Conservation (phyloP, 1,284 basidiomycete species). For the Ceratobasidium sp. region DNA sequence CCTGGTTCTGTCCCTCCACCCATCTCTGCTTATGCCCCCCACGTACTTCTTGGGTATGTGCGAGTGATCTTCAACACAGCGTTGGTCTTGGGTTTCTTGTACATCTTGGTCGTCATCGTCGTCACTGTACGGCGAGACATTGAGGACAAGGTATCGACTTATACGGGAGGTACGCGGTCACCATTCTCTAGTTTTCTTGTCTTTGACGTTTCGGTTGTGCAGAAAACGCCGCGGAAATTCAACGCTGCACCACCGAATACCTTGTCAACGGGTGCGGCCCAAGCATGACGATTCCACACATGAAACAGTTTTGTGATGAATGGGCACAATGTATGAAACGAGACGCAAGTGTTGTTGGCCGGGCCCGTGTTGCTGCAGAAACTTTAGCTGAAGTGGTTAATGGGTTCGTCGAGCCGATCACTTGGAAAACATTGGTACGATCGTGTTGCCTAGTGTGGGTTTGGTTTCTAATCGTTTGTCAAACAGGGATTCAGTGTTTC, state of each 20-base stretch:
- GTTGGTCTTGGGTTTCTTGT: slow-evolving; percentile 83
- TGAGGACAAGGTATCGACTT: slow-evolving; percentile 84
- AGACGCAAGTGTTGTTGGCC: slow-evolving; percentile 87
- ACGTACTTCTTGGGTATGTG: slow-evolving; percentile 75
- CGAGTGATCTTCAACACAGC: slow-evolving; percentile 87
- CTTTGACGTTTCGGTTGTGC: slow-evolving; percentile 40
- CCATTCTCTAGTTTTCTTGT: slow-evolving; percentile 2
- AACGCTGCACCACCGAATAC: slow-evolving; percentile 79
- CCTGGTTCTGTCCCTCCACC: slow-evolving; percentile 61
- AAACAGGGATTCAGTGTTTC: slow-evolving; percentile 77
- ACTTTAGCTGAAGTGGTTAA: slow-evolving; percentile 96
- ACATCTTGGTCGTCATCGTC: slow-evolving; percentile 84
- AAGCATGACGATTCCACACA: slow-evolving; percentile 73
- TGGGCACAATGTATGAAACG: slow-evolving; percentile 98
- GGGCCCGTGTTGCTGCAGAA: slow-evolving; percentile 90
- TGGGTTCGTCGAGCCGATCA: slow-evolving; percentile 94
- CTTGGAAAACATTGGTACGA: slow-evolving; percentile 92
- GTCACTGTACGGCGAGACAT: slow-evolving; percentile 91
- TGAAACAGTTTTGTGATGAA: slow-evolving; percentile 79
- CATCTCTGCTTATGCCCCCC: slow-evolving; percentile 22
- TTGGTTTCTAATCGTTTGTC: slow-evolving; percentile 10
- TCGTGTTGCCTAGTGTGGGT: slow-evolving; percentile 36
- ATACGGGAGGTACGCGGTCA: slow-evolving; percentile 75
- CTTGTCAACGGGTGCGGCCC: slow-evolving; percentile 82
- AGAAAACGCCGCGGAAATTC: slow-evolving; percentile 91